These are phyloP conservation scores for Sclerotinia borealis DNA, from an alignment of 2,329 filamentous ascomycete genomes.

Conservation along the genomic window DNA sequence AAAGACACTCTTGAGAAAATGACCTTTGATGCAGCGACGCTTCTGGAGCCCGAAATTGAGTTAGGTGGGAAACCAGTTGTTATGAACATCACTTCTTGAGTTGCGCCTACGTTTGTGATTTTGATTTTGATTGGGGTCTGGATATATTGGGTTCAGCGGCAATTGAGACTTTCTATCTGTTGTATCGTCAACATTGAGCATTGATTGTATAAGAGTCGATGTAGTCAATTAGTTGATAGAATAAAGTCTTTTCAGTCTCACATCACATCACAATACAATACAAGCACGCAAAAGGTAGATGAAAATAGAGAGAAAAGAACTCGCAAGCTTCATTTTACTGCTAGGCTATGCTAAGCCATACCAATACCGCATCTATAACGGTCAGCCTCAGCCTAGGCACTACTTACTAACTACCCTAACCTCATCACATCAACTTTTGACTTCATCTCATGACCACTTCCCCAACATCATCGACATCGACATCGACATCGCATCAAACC, in stretches of 20 bases:
- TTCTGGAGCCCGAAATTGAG: neutral
- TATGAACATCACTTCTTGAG: neutral
- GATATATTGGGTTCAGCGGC: too few species aligned
- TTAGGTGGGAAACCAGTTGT: neutral
- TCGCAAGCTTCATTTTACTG: slow-evolving; percentile 2
- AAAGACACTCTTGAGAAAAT: neutral
- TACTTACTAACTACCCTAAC: too few species aligned
- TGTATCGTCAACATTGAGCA: too few species aligned
- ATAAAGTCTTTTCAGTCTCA: too few species aligned
- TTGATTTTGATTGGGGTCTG: too few species aligned
- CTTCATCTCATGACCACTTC: neutral
- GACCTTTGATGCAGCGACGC: neutral
- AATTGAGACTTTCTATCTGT: too few species aligned
- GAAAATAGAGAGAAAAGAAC: neutral
- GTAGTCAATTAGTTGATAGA: too few species aligned
- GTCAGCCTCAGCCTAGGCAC: neutral
- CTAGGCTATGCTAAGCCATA: too few species aligned
- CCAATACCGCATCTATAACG: neutral
- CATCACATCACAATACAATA: neutral
- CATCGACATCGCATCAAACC: neutral
- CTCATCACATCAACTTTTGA: neutral
- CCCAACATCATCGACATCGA: neutral
- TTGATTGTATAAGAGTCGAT: too few species aligned
- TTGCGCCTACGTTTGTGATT: too few species aligned
- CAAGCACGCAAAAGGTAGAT: neutral